Evolutionary conservation across 2,329 filamentous ascomycete species (phyloP).

Genomic region (Diaporthe eres): DNA sequence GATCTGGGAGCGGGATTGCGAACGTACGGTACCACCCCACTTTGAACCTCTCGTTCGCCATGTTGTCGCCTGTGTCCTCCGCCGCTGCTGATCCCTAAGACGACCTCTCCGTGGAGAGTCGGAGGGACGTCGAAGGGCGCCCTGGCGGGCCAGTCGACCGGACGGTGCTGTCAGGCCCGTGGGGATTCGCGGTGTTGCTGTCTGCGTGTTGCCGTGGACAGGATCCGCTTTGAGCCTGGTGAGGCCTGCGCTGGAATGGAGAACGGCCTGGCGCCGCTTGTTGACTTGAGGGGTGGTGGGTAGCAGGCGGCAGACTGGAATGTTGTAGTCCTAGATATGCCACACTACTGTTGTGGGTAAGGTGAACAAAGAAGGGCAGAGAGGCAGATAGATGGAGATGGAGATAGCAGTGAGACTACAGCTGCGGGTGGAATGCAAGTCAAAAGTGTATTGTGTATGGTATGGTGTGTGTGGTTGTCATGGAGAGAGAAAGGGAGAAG

Average conservation of each 20-base stretch:
- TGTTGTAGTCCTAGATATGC: constrained; percentile 10
- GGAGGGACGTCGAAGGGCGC: constrained; percentile 40
- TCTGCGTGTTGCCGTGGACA: background rate
- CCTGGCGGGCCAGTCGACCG: constrained; percentile 36
- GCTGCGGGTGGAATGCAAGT: constrained; percentile 39
- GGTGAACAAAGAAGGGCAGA: constrained; percentile 8
- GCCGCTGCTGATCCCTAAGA: constrained; percentile 30
- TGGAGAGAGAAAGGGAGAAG: constrained; percentile 11
- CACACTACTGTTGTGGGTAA: constrained; percentile 10
- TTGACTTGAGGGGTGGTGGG: constrained; percentile 2
- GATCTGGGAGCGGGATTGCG: background rate
- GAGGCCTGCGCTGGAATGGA: constrained; percentile 32
- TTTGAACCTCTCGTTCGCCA: constrained; percentile 55
- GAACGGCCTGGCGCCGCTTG: constrained; percentile 13
- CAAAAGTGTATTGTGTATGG: constrained; percentile 22
- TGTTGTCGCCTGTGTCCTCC: constrained; percentile 27
- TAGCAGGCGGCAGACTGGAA: constrained; percentile 22
- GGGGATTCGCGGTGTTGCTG: background rate
- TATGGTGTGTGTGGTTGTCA: constrained; percentile 30
- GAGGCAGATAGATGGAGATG: constrained; percentile 10
- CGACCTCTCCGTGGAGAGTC: constrained; percentile 43
- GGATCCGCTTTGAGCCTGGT: constrained; percentile 10
- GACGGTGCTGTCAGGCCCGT: constrained; percentile 20
- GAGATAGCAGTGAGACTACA: constrained; percentile 35
- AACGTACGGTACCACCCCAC: constrained; percentile 66